These are phyloP conservation scores for Pleurotus sapidus DNA, from an alignment of 768 basidiomycete species.

Conservation along the genomic window DNA sequence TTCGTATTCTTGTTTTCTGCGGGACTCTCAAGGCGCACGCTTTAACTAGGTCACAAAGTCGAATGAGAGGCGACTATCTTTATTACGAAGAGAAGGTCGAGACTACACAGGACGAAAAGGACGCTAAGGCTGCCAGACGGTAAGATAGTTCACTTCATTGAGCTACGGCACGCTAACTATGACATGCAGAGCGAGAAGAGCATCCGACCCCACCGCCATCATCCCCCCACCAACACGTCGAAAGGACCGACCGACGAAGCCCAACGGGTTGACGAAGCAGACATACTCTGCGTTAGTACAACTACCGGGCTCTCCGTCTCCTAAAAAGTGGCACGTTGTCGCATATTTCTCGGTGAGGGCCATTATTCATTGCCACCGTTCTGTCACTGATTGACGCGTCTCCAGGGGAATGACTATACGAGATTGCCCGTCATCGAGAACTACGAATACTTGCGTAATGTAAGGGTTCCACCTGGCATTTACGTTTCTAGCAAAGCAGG, in stretches of 20 bases:
- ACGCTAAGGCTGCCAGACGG: slow-evolving; percentile 57
- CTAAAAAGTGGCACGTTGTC: slow-evolving; percentile 65
- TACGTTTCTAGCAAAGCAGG: slow-evolving; percentile 67
- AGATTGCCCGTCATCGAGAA: slow-evolving; percentile 71
- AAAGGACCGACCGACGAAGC: slow-evolving; percentile 57
- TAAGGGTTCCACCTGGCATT: slow-evolving; percentile 68
- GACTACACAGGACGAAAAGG: slow-evolving; percentile 55
- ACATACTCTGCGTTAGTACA: slow-evolving; percentile 60
- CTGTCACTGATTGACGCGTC: not conserved
- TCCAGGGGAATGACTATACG: slow-evolving; percentile 64
- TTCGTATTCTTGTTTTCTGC: not conserved
- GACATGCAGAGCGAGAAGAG: slow-evolving; percentile 38
- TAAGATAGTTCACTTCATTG: slow-evolving; percentile 18
- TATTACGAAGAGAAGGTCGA: slow-evolving; percentile 66
- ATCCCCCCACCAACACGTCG: slow-evolving; percentile 45
- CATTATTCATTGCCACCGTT: not conserved
- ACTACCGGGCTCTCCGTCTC: slow-evolving; percentile 36
- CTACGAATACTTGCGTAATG: slow-evolving; percentile 68
- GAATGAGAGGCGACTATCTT: slow-evolving; percentile 62
- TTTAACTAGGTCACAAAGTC: slow-evolving; percentile 54
- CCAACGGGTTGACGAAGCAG: slow-evolving; percentile 61
- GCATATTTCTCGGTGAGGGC: slow-evolving; percentile 72
- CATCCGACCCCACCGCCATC: slow-evolving; percentile 39
- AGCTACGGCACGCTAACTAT: not conserved
- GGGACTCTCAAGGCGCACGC: not conserved